These are phyloP conservation scores for Coemansia sp. DNA, from an alignment of 192 early-diverging fungal genomes.

Conservation along the genomic window DNA sequence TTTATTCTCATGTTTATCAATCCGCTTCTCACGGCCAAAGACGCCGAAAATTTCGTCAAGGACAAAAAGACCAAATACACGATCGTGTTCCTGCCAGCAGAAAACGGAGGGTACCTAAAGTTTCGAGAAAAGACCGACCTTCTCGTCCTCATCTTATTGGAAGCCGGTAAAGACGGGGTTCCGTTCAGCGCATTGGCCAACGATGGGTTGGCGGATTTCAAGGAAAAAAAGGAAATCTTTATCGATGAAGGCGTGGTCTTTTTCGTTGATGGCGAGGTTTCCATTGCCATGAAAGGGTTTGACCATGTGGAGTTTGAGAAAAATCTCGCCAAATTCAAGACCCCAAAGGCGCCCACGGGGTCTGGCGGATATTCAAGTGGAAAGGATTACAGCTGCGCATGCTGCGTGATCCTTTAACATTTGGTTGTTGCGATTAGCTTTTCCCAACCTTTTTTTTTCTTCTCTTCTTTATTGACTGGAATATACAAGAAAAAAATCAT, in stretches of 20 bases:
- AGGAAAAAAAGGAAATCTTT: neutral
- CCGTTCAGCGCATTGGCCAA: neutral
- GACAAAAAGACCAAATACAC: neutral
- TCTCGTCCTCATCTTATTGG: neutral
- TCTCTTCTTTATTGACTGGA: no score
- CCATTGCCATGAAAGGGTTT: neutral
- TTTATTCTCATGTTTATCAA: neutral
- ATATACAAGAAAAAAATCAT: no score
- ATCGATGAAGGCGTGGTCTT: neutral
- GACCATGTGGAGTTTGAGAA: neutral
- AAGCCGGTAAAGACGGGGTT: neutral
- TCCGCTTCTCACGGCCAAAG: neutral
- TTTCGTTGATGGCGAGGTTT: neutral
- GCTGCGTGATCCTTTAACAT: constrained; percentile 3
- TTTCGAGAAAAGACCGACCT: neutral
- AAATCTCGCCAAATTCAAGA: neutral
- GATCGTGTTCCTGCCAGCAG: no score
- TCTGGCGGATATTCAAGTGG: no score
- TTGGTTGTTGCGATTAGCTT: no score
- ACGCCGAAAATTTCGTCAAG: neutral
- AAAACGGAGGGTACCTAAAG: neutral
- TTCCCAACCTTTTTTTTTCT: neutral
- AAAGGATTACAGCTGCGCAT: neutral
- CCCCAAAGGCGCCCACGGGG: neutral
- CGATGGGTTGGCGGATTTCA: neutral